phyloP scores from a whole-genome alignment of 768 basidiomycete species.

The Boletus reticuloceps region DNA sequence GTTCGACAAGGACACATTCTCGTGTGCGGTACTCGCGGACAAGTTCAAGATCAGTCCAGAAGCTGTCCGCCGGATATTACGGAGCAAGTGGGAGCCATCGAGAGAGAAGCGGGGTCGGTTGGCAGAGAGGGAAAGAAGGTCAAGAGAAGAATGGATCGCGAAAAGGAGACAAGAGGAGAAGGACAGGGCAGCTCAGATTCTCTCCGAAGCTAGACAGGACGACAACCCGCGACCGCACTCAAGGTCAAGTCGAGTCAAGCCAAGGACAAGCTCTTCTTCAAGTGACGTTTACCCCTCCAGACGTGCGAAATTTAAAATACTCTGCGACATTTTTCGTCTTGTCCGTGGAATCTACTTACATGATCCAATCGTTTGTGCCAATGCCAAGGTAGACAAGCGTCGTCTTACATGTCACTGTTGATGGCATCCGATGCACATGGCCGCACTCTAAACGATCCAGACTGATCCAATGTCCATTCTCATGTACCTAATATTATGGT shows the following conservation, averaged over 20 bases:
- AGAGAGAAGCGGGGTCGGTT: slow-evolving; percentile 49
- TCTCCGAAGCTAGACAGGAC: slow-evolving; percentile 19
- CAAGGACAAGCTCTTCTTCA: slow-evolving; percentile 42
- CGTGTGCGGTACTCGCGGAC: slow-evolving; percentile 65
- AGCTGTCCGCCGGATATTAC: slow-evolving; percentile 75
- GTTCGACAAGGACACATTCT: slow-evolving; percentile 61
- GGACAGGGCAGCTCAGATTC: slow-evolving; percentile 35
- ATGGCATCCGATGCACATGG: no score
- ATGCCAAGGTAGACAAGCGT: slow-evolving; percentile 1
- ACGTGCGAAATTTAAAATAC: slow-evolving; percentile 7
- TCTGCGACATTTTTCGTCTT: not conserved
- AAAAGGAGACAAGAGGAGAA: slow-evolving; percentile 43
- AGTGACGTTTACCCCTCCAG: no score
- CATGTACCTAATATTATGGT: slow-evolving; percentile 7
- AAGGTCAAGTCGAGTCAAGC: slow-evolving; percentile 22
- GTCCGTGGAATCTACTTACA: not conserved
- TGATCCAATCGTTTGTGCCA: not conserved
- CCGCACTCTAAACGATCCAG: not conserved
- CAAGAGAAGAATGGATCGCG: slow-evolving; percentile 38
- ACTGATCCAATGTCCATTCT: slow-evolving; percentile 10
- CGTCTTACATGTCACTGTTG: slow-evolving; percentile 7
- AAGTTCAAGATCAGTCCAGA: slow-evolving; percentile 80
- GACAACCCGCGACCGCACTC: slow-evolving; percentile 11
- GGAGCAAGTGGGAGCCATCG: slow-evolving; percentile 68
- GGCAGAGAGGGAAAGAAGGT: slow-evolving; percentile 49